Evolutionary conservation across 2,329 filamentous ascomycete genomes (phyloP).

Genomic region (Fusarium nematophilum): DNA sequence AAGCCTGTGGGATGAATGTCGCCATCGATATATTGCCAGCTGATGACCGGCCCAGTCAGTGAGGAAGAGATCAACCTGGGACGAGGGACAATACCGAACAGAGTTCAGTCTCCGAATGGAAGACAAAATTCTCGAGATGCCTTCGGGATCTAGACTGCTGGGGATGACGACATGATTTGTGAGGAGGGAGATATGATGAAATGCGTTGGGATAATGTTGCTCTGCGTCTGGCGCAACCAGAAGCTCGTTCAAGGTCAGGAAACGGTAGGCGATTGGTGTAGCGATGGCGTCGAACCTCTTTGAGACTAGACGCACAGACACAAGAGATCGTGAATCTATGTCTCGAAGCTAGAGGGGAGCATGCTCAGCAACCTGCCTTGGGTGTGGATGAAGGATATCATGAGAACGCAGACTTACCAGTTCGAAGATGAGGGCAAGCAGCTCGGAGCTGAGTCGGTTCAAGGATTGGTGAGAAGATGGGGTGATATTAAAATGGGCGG

Average conservation of each 20-base stretch:
- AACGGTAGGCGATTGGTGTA: slow-evolving; percentile 56
- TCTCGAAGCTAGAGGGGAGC: slow-evolving; percentile 52
- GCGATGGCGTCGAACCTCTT: slow-evolving; percentile 54
- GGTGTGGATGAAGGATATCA: not conserved
- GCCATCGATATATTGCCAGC: slow-evolving; percentile 54
- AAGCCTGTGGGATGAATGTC: slow-evolving; percentile 37
- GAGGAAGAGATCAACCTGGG: not conserved
- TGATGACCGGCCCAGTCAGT: slow-evolving; percentile 36
- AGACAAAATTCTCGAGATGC: slow-evolving; percentile 51
- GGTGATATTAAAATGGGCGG: slow-evolving; percentile 17
- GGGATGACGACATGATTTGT: slow-evolving; percentile 56
- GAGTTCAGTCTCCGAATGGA: slow-evolving; percentile 51
- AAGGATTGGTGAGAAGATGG: slow-evolving; percentile 26
- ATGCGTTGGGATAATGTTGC: slow-evolving; percentile 45
- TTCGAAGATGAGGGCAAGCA: slow-evolving; percentile 55
- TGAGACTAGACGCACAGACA: slow-evolving; percentile 52
- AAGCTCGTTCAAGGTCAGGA: slow-evolving; percentile 51
- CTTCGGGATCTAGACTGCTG: slow-evolving; percentile 53
- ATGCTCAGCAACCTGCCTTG: slow-evolving; percentile 24
- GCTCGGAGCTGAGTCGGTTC: slow-evolving; percentile 55
- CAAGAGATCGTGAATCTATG: slow-evolving; percentile 50
- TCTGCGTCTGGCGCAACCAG: slow-evolving; percentile 52
- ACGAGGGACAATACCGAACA: slow-evolving; percentile 50
- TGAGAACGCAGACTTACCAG: slow-evolving; percentile 48
- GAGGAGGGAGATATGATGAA: slow-evolving; percentile 51